Evolutionary conservation across 2,329 filamentous ascomycete species (phyloP).

Genomic region (Aspergillus brasiliensis): DNA sequence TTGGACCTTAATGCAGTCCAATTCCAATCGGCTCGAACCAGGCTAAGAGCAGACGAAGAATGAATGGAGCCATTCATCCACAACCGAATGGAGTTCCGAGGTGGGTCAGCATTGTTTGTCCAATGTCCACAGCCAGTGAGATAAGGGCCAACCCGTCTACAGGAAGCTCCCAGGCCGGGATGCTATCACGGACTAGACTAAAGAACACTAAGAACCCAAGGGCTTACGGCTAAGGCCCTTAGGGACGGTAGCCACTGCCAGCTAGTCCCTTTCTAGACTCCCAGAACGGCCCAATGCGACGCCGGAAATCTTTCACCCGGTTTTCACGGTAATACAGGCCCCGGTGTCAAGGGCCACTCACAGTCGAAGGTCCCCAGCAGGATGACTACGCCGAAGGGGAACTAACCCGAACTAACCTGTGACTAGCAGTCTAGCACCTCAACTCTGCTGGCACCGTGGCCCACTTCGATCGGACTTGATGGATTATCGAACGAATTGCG

Average conservation of each 20-base stretch:
- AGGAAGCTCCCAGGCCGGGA: constrained; percentile 7
- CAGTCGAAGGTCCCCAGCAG: constrained; percentile 17
- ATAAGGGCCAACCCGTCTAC: not conserved
- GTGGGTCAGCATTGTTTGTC: constrained; percentile 3
- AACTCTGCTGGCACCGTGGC: constrained; percentile 12
- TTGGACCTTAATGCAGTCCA: not conserved
- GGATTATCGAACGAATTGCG: constrained; percentile 25
- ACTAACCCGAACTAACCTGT: constrained; percentile 7
- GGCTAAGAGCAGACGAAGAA: constrained; percentile 13
- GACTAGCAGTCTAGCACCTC: constrained; percentile 2
- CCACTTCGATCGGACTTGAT: constrained; percentile 23
- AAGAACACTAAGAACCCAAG: constrained; percentile 13
- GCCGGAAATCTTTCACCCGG: constrained; percentile 1
- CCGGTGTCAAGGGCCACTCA: constrained; percentile 14
- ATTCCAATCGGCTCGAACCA: constrained; percentile 11
- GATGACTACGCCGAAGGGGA: constrained; percentile 19
- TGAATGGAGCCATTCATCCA: not conserved
- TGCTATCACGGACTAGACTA: constrained; percentile 11
- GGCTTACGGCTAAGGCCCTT: constrained; percentile 9
- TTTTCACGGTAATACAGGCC: not conserved
- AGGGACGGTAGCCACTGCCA: not conserved
- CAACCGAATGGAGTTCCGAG: not conserved
- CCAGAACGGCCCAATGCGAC: not conserved
- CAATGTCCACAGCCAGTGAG: not conserved
- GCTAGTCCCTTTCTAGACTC: too few species aligned